Evolutionary conservation across 345 rosid genomes (phyloP).

Genomic region (Corymbia maculata): DNA sequence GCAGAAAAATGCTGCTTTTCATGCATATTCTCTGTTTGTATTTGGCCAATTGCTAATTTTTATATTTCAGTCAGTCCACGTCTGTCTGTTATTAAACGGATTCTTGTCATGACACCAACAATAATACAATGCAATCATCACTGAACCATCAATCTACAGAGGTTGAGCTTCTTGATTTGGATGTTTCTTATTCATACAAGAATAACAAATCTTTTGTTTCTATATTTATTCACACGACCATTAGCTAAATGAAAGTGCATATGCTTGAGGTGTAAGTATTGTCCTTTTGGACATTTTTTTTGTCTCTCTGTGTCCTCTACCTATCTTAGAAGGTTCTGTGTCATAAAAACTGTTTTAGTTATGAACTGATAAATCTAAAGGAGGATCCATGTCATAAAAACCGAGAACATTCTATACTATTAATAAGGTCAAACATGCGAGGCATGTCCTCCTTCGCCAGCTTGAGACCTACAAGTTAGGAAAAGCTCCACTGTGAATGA

Average conservation of each 20-base stretch:
- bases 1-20: background rate
- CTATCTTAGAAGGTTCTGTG: background rate
- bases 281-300: background rate
- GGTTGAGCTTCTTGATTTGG: background rate
- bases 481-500: background rate
- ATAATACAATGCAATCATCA: background rate
- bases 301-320: background rate
- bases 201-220: background rate
- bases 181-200: background rate
- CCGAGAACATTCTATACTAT: background rate
- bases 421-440: background rate
- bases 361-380: background rate
- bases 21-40: background rate
- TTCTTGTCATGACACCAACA: background rate
- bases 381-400: background rate
- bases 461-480: background rate
- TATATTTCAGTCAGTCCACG: background rate
- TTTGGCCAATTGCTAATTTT: background rate
- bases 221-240: background rate
- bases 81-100: background rate
- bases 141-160: background rate
- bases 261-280: background rate
- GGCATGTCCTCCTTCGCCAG: background rate
- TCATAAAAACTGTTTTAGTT: background rate
- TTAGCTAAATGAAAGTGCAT: background rate